These are phyloP conservation scores for Alternaria solani DNA, from an alignment of 2,329 filamentous ascomycete genomes.

Conservation along the genomic window DNA sequence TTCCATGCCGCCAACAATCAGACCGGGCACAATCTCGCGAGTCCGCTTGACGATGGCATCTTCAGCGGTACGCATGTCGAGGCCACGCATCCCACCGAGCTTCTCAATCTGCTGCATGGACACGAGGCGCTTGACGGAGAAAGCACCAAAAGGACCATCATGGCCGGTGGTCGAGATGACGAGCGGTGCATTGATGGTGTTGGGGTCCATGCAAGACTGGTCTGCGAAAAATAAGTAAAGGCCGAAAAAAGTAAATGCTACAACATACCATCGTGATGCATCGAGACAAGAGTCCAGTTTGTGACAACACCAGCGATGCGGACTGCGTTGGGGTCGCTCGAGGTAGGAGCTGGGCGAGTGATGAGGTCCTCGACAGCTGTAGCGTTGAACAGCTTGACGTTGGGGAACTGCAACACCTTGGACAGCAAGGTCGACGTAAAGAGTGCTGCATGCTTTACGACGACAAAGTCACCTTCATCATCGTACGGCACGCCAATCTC, in stretches of 20 bases:
- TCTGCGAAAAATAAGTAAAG: slow-evolving; percentile 62
- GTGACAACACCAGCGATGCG: slow-evolving; percentile 89
- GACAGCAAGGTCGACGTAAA: slow-evolving; percentile 89
- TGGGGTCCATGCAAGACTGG: slow-evolving; percentile 95
- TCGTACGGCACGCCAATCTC: slow-evolving; percentile 87
- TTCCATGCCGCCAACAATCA: slow-evolving; percentile 96
- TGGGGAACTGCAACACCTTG: slow-evolving; percentile 83
- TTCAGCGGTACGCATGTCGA: slow-evolving; percentile 92
- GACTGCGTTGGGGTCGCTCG: slow-evolving; percentile 60
- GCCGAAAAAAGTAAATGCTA: not conserved
- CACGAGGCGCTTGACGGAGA: slow-evolving; percentile 88
- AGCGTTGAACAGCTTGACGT: slow-evolving; percentile 96
- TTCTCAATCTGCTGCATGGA: slow-evolving; percentile 85
- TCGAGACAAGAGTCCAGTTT: slow-evolving; percentile 92
- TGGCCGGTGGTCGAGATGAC: slow-evolving; percentile 91
- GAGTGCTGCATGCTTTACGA: slow-evolving; percentile 91
- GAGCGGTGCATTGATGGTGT: slow-evolving; percentile 92
- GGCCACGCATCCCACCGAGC: slow-evolving; percentile 88
- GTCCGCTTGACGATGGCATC: slow-evolving; percentile 94
- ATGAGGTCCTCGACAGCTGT: slow-evolving; percentile 93
- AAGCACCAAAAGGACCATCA: slow-evolving; percentile 89
- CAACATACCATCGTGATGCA: slow-evolving; percentile 54
- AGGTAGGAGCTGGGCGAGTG: slow-evolving; percentile 67
- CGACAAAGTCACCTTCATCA: slow-evolving; percentile 86
- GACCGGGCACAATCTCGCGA: slow-evolving; percentile 83